These are phyloP conservation scores for Cadophora malorum DNA, from an alignment of 2,329 filamentous ascomycete genomes.

Conservation along the genomic window DNA sequence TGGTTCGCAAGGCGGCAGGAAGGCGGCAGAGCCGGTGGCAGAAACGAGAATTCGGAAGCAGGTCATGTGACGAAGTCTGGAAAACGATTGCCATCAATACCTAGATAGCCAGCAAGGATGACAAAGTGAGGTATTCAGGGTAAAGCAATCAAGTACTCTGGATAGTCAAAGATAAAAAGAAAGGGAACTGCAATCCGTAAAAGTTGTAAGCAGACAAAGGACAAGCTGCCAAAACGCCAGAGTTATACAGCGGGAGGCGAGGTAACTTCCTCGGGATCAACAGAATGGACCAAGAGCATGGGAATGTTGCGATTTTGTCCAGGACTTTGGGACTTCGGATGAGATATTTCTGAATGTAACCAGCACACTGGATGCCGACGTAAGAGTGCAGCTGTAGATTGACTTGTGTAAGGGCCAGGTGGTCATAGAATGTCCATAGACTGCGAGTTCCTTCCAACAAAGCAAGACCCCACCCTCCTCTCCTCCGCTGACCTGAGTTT, in stretches of 20 bases:
- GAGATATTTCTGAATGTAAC: neutral
- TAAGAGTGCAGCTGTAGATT: neutral
- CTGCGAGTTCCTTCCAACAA: neutral
- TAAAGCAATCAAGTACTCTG: too few species aligned
- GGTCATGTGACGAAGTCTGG: neutral
- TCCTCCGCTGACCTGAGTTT: too few species aligned
- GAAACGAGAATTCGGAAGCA: neutral
- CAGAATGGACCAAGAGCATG: neutral
- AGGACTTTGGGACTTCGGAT: neutral
- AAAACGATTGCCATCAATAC: neutral
- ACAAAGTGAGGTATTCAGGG: neutral
- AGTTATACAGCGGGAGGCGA: too few species aligned
- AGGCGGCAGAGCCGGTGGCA: slow-evolving; percentile 10
- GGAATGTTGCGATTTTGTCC: neutral
- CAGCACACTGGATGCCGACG: neutral
- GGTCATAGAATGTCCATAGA: neutral
- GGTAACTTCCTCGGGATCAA: neutral
- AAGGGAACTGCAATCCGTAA: too few species aligned
- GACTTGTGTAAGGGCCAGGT: neutral
- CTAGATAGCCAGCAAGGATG: too few species aligned
- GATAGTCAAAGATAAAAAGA: too few species aligned
- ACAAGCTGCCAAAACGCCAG: too few species aligned
- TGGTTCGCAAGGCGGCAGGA: slow-evolving; percentile 14
- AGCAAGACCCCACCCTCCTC: too few species aligned
- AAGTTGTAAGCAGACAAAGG: too few species aligned